phyloP scores from a whole-genome alignment of 2,329 filamentous ascomycete genomes.

The Fusarium sp. region DNA sequence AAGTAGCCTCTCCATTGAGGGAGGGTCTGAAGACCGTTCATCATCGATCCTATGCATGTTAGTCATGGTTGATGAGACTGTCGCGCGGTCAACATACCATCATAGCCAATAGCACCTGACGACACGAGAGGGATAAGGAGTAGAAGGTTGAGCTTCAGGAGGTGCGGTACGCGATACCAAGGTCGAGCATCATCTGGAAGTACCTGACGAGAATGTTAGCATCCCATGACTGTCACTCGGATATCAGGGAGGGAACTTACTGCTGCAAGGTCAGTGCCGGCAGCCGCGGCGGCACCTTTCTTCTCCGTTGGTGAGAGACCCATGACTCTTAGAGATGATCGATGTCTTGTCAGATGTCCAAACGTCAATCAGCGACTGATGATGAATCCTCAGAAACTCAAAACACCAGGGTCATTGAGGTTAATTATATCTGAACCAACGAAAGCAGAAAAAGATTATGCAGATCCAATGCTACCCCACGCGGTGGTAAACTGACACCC shows the following conservation, averaged over 20 bases:
- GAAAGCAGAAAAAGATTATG: not conserved
- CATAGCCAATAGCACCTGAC: slow-evolving; percentile 57
- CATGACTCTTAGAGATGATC: not conserved
- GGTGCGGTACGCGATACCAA: slow-evolving; percentile 58
- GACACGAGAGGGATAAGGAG: slow-evolving; percentile 58
- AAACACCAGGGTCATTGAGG: not conserved
- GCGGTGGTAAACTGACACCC: not conserved
- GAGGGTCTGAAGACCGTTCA: slow-evolving; percentile 59
- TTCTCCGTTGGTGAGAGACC: not conserved
- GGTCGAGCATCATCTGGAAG: slow-evolving; percentile 55
- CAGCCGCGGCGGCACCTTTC: slow-evolving; percentile 27
- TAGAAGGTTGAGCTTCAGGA: slow-evolving; percentile 58
- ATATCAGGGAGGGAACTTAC: not conserved
- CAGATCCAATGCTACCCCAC: slow-evolving; percentile 2
- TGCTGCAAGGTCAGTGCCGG: slow-evolving; percentile 30
- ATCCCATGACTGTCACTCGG: accelerated
- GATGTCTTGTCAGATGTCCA: not conserved
- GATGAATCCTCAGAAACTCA: not conserved
- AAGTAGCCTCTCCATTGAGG: slow-evolving; percentile 57
- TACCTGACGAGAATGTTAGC: slow-evolving; percentile 38
- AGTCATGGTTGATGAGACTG: accelerated
- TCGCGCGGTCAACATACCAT: slow-evolving; percentile 47
- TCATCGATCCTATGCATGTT: slow-evolving; percentile 50
- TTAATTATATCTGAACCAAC: not conserved
- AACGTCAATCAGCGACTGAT: not conserved